Base-by-base conservation (phyloP, 2,329 filamentous ascomycete genomes). In the Penicillium olsonii region DNA sequence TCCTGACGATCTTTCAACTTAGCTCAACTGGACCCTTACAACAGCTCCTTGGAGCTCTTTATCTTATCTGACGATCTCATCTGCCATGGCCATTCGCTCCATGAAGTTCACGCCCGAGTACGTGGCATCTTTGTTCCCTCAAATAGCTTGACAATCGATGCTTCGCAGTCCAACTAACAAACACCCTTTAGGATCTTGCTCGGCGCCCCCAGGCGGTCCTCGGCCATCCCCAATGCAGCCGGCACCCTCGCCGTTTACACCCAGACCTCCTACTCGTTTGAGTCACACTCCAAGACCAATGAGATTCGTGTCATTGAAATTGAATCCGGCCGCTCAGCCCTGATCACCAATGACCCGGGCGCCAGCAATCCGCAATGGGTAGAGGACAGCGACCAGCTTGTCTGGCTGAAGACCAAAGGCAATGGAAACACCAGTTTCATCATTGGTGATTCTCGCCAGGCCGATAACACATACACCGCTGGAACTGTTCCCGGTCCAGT, bases 251-350 rank as follows among this genome's bases (percentile, higher is more conserved):
- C 73, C 5, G 67, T 77, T 10, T 78, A 76, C 59, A 76, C 72
- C 8, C 74, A 77, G 45, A 74, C 75, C 2, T 68, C 70, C n/a
- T 78, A 78, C 54, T 77, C 75, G 18, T 78, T 78, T 56, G 73
- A 77, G 24, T 73, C 72, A 0, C 75, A 78, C 56, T 68, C 70
- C 31, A 75, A 75, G 54, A 75, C 67, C 26, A 72, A 68, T 39
- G 76, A 78, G 53, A 73, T 78, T 38, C 69, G 72, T 19, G 69
- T 77, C 4, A 53, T 78, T 4, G 72, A 78, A 34, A 66, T 78
- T 29, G 59, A 62, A 10, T 69, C 67, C 15, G 71, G 74, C 17
- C 67, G 67, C 20, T 72, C 71, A 1, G 64, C 65, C 10, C 61
- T 75, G 10, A 64, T 78, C 41, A 75, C 73, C 33, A 75, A 73